phyloP scores from a whole-genome alignment of 176 grass and related monocot species.

The Aegilops tauschii region DNA sequence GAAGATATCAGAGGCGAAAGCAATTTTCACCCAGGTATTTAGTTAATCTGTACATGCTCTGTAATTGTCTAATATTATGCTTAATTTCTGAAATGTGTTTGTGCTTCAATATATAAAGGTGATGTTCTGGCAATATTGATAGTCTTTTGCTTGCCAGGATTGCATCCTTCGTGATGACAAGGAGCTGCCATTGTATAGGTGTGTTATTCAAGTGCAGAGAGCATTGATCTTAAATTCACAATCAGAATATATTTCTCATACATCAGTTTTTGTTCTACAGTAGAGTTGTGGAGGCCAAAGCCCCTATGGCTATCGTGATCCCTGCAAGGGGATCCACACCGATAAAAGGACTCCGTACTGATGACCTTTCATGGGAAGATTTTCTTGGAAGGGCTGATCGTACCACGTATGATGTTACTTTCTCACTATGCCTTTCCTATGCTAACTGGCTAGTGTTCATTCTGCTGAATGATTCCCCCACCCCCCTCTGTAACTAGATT shows the following conservation, averaged over 20 bases:
- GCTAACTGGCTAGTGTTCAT: background rate
- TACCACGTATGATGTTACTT: slow-evolving; percentile 51
- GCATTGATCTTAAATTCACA: background rate
- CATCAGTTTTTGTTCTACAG: slow-evolving; percentile 49
- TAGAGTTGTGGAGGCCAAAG: slow-evolving; percentile 83
- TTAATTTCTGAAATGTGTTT: slow-evolving; percentile 15
- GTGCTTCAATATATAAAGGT: slow-evolving; percentile 1
- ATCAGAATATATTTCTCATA: slow-evolving; percentile 37
- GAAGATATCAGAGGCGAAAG: slow-evolving; percentile 84
- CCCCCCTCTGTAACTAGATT: slow-evolving; percentile 6
- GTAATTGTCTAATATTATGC: background rate
- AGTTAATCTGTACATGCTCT: background rate
- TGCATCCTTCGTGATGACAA: slow-evolving; percentile 87
- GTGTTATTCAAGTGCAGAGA: background rate
- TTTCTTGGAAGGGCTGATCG: slow-evolving; percentile 66
- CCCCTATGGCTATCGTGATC: slow-evolving; percentile 73
- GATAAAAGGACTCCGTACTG: slow-evolving; percentile 54
- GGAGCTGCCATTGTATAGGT: slow-evolving; percentile 90
- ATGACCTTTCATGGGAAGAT: slow-evolving; percentile 84
- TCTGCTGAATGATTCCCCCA: background rate
- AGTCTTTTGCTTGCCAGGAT: slow-evolving; percentile 60
- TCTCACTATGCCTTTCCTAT: slow-evolving; percentile 27
- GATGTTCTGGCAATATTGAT: background rate
- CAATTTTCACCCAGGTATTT: slow-evolving; percentile 96
- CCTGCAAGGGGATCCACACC: slow-evolving; percentile 56